A percentile compares a stretch with the other conserved stretches of the same genome.
Evolutionary conservation across 1,284 basidiomycete species (phyloP).

Genomic region (Austroboletus rostrupii): DNA sequence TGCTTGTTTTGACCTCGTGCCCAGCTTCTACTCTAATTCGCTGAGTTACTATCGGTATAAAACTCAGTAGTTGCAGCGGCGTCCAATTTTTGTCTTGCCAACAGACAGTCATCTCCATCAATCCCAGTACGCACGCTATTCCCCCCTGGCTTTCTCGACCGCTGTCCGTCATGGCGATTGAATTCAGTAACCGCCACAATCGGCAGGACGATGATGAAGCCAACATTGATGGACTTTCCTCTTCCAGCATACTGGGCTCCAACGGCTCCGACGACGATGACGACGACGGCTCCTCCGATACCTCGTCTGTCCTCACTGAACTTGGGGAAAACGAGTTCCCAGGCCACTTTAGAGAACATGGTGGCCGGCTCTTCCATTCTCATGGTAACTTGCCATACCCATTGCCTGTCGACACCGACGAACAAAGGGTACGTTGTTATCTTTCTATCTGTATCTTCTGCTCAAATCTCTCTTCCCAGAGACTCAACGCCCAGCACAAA

Average conservation of each 20-base stretch:
- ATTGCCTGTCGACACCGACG: conserved; percentile 60
- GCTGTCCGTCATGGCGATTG: conserved; percentile 27
- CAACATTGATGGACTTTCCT: conserved; percentile 10
- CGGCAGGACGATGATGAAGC: conserved; percentile 22
- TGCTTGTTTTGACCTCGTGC: conserved; percentile 34
- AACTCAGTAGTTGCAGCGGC: conserved; percentile 37
- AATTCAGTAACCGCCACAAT: conserved; percentile 23
- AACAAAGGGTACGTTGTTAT: conserved; percentile 49
- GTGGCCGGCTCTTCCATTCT: conserved; percentile 63
- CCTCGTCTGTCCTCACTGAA: conserved; percentile 40
- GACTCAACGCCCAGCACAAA: conserved; percentile 47
- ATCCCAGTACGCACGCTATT: conserved; percentile 16
- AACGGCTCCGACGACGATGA: conserved; percentile 20
- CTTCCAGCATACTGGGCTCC: conserved; percentile 5
- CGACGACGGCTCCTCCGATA: conserved; percentile 37
- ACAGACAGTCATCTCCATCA: conserved; percentile 32
- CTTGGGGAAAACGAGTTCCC: conserved; percentile 50
- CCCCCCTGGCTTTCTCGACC: conserved; percentile 7
- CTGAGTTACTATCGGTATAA: conserved; percentile 38
- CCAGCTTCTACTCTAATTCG: conserved; percentile 38
- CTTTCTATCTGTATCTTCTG: neutral
- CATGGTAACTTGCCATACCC: conserved; percentile 58
- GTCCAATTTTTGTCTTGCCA: conserved; percentile 37
- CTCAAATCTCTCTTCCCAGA: conserved; percentile 33
- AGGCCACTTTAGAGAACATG: conserved; percentile 50